Base-by-base conservation (phyloP, 768 basidiomycete species). In the Boletus vinaceobasis region DNA sequence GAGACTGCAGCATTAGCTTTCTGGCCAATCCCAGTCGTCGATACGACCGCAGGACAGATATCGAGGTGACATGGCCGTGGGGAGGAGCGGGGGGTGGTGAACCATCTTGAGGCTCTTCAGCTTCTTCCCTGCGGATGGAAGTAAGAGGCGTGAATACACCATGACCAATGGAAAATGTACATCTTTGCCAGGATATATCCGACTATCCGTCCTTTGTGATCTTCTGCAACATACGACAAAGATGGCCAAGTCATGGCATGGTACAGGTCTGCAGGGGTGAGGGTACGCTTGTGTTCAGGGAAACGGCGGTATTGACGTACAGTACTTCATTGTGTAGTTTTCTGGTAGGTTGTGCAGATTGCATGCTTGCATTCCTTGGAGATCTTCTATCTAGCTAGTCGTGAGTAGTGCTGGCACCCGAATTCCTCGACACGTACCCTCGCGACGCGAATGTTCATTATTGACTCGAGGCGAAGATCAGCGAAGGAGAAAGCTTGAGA, bases 111-210 rank as follows among this genome's bases (percentile, higher is more conserved):
- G 54, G 48, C 27, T 71, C 70, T 36, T 71, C 69, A 2, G 46
- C 49, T 36, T 80, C 79, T 59, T 91, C 88, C 85, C 87, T 90
- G 61, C 23, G 31, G 57, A 56, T 36, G 23, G 7, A 19, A 69
- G 69, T 57, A 26, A 58, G 77, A 76, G 33, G 71, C 7, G 15
- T 9, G 42, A 26, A 40, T 13, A 15, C 31, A 19, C 29, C 29
- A 15, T 31, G 45, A 35, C 26, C 13, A 39, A 29, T n/a, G 26
- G 48, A 5, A 39, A 26, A 74, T 82, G 43, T 58, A 96, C 94
- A 97, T 96, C 72, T 95, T 95, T 2, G 90, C 93, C n/a, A 98
- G 75, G 35, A 96, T 94, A 69, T 98, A 98, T 31, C 94, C 94
- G 2, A 98, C 92, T 52, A 98, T 87, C 52, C 89, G 79, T 1